Evolutionary conservation across 176 grass and related monocot genomes (phyloP).

Genomic region (Paspalum vaginatum): DNA sequence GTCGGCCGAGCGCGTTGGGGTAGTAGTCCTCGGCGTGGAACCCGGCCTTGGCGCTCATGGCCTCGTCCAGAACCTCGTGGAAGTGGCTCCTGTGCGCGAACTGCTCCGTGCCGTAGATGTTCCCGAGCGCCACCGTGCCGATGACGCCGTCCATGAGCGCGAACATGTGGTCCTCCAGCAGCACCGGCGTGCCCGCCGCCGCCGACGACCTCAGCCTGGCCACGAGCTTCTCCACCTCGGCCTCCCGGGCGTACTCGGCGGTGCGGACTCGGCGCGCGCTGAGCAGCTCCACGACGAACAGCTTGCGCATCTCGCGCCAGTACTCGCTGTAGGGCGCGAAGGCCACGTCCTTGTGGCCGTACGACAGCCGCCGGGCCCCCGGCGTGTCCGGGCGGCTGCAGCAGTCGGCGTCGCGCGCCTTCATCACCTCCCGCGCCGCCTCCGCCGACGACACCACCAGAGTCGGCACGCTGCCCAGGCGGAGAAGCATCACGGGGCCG

Average conservation of each 20-base stretch:
- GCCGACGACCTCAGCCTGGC: neutral
- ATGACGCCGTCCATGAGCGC: slow-evolving; percentile 30
- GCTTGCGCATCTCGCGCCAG: slow-evolving; percentile 56
- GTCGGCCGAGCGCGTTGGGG: slow-evolving; percentile 16
- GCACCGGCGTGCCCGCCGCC: neutral
- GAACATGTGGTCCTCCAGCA: slow-evolving; percentile 30
- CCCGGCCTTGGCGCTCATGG: slow-evolving; percentile 4
- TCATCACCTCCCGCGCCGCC: slow-evolving; percentile 58
- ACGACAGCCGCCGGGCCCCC: slow-evolving; percentile 30
- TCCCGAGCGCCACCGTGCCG: slow-evolving; percentile 49
- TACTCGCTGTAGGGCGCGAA: slow-evolving; percentile 52
- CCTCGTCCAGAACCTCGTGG: slow-evolving; percentile 34
- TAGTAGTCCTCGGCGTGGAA: slow-evolving; percentile 48
- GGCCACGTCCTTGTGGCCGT: slow-evolving; percentile 29
- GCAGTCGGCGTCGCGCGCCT: slow-evolving; percentile 51
- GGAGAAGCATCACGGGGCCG: slow-evolving; percentile 51
- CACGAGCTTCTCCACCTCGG: slow-evolving; percentile 22
- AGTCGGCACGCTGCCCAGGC: slow-evolving; percentile 49
- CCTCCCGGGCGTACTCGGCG: slow-evolving; percentile 13
- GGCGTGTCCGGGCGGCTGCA: slow-evolving; percentile 34
- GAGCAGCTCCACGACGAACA: slow-evolving; percentile 49
- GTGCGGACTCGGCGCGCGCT: slow-evolving; percentile 49
- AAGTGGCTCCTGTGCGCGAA: slow-evolving; percentile 32
- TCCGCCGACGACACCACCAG: slow-evolving; percentile 54
- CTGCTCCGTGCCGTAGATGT: slow-evolving; percentile 36